These are phyloP conservation scores for Dothistroma septosporum DNA, from an alignment of 2,329 filamentous ascomycete genomes.

Conservation along the genomic window DNA sequence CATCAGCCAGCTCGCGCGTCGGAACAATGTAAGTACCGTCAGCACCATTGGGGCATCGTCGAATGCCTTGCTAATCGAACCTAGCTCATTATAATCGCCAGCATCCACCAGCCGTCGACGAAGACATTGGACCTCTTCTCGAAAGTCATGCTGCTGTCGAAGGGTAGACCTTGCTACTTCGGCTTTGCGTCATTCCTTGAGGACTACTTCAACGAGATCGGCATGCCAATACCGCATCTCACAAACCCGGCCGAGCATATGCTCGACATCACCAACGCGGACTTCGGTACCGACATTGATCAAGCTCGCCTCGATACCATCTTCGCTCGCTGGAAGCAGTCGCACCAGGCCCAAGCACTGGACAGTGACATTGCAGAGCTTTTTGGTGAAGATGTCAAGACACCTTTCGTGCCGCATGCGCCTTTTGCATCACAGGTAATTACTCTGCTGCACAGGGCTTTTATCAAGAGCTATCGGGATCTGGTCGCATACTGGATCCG, in stretches of 20 bases:
- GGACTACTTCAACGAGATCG: slow-evolving; percentile 58
- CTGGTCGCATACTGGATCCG: slow-evolving; percentile 76
- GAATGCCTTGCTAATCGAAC: neutral
- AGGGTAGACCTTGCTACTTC: slow-evolving; percentile 66
- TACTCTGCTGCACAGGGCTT: slow-evolving; percentile 69
- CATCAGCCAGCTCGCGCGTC: slow-evolving; percentile 58
- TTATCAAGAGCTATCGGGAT: slow-evolving; percentile 77
- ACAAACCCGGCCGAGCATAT: slow-evolving; percentile 74
- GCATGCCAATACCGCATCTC: slow-evolving; percentile 58
- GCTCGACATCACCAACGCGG: slow-evolving; percentile 69
- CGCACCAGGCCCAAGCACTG: slow-evolving; percentile 26
- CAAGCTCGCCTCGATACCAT: slow-evolving; percentile 46
- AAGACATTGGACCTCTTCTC: slow-evolving; percentile 74
- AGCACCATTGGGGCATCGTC: neutral
- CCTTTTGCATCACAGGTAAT: slow-evolving; percentile 29
- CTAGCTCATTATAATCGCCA: slow-evolving; percentile 68
- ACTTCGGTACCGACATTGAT: slow-evolving; percentile 54
- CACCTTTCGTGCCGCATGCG: slow-evolving; percentile 4
- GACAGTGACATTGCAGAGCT: slow-evolving; percentile 14
- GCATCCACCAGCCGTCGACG: slow-evolving; percentile 78
- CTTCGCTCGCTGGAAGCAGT: slow-evolving; percentile 51
- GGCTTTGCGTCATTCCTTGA: slow-evolving; percentile 54
- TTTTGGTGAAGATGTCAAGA: slow-evolving; percentile 8
- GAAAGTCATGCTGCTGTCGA: slow-evolving; percentile 66
- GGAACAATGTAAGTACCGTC: slow-evolving; percentile 53